These are phyloP conservation scores for Cladosporium sphaerospermum DNA, from an alignment of 2,329 filamentous ascomycete species.

Conservation along the genomic window DNA sequence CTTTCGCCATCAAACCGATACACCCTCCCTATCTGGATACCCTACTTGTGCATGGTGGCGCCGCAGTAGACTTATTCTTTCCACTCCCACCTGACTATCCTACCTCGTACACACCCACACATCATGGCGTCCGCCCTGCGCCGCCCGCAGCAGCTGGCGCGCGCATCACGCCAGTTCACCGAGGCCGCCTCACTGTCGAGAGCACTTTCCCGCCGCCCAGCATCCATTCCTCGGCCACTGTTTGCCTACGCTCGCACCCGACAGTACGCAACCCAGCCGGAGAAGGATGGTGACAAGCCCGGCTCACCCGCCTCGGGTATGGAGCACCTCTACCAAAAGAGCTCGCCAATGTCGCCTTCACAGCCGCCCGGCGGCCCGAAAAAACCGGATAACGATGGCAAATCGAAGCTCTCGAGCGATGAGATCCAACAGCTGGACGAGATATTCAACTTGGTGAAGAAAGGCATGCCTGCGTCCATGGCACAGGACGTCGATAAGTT, in stretches of 20 bases:
- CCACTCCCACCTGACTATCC: background rate
- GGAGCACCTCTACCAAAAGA: constrained; percentile 41
- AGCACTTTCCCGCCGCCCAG: constrained; percentile 30
- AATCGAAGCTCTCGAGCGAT: constrained; percentile 45
- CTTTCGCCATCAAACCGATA: too few relatives aligned
- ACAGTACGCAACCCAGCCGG: constrained; percentile 37
- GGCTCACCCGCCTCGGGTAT: constrained; percentile 36
- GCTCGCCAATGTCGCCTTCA: constrained; percentile 34
- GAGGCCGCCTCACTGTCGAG: constrained; percentile 30
- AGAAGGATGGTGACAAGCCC: constrained; percentile 24
- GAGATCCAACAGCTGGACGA: constrained; percentile 55
- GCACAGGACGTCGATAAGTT: constrained; percentile 53
- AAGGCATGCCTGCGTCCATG: constrained; percentile 57
- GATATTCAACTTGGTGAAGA: constrained; percentile 51
- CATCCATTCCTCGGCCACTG: constrained; percentile 37
- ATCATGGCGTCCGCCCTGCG: constrained; percentile 31
- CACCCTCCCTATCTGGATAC: background rate
- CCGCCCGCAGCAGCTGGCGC: constrained; percentile 29
- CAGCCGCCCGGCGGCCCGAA: constrained; percentile 31
- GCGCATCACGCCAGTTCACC: constrained; percentile 29
- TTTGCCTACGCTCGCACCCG: constrained; percentile 39
- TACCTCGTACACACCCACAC: background rate
- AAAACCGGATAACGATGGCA: constrained; percentile 32
- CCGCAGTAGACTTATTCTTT: background rate
- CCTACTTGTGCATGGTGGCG: constrained; percentile 6